Base-by-base conservation (phyloP, 345 rosid genomes). In the Camelina neglecta region DNA sequence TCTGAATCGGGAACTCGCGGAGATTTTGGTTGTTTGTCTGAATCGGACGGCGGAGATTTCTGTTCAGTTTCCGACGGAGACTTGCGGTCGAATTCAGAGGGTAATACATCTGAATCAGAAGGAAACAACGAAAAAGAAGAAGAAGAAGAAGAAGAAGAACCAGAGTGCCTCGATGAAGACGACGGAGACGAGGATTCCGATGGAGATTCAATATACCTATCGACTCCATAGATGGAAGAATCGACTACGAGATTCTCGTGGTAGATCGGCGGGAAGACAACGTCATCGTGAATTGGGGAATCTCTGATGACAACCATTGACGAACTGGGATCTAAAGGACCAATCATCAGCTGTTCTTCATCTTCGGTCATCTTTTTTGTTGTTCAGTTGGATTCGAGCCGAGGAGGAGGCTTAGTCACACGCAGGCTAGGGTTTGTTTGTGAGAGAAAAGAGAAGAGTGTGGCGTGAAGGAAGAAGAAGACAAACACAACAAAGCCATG, bases 191-290 rank as follows among this genome's bases (percentile, higher is more conserved):
- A 38, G 18, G 54, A 29, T 29, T 29, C 31, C 31, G 31, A 29
- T 0, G 31, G 72, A 7, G 67, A 71, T 4, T 78, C 81, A 15
- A 41, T 54, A 45, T 45, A 56, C 2, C 0, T 55, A 26, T 55
- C 36, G 35, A 12, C 16, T 23, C 69, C 62, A 16, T 48, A 24
- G 36, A 59, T 6, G 13, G 68, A 77, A 57, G 80, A 76, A 48
- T 78, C 69, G 24, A 74, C 26, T 1, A 38, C 76, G 74, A 87
- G 87, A 73, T 87, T 85, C 74, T 87, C 90, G 18, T 87, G 90
- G 63, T 79, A 59, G 66, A 65, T 67, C 20, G 91, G 89, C 24
- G 89, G 89, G 77, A 85, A 87, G 5, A 83, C 35, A 65, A 84
- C 12, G 48, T 2, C 60, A n/a, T 86, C 83, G 64, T 15, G 57